Conservation (phyloP, 495 filamentous ascomycete genomes). For the Podospora fimiseda region DNA sequence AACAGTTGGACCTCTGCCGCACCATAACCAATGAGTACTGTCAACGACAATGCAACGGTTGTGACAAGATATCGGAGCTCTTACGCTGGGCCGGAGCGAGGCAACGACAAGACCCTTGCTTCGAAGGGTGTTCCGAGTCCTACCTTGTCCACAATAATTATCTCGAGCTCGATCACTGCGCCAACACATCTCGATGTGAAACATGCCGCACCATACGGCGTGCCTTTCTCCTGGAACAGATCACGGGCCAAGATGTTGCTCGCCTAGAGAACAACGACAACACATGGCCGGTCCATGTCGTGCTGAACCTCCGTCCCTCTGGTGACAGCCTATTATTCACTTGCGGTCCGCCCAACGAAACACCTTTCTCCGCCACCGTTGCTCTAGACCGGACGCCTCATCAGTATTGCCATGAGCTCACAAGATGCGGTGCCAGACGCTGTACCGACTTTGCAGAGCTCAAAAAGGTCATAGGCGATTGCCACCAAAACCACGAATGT, state of each 20-base stretch:
- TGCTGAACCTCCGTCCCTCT: conserved; percentile 9
- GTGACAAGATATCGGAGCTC: conserved; percentile 20
- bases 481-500: conserved; percentile 25
- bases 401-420: conserved; percentile 1
- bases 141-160: conserved; percentile 23
- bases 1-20: conserved; percentile 9
- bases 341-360: conserved; percentile 6
- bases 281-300: conserved; percentile 20
- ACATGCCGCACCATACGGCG: conserved; percentile 23
- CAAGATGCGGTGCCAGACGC: conserved; percentile 10
- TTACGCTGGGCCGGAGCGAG: conserved; percentile 27
- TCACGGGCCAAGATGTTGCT: conserved; percentile 19
- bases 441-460: conserved; percentile 19
- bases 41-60: conserved; percentile 23
- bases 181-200: conserved; percentile 18
- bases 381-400: conserved; percentile 5
- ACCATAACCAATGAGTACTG: conserved; percentile 16
- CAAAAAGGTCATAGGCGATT: conserved; percentile 16
- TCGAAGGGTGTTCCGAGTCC: conserved; percentile 14
- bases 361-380: conserved; percentile 16
- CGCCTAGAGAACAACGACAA: conserved; percentile 12
- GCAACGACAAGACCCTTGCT: conserved; percentile 14
- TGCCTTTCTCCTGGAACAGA: conserved; percentile 25
- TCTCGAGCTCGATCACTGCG: conserved; percentile 24
- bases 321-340: conserved; percentile 18